Evolutionary conservation across 2,329 filamentous ascomycete species (phyloP).

Genomic region (Fusarium chlamydosporum): DNA sequence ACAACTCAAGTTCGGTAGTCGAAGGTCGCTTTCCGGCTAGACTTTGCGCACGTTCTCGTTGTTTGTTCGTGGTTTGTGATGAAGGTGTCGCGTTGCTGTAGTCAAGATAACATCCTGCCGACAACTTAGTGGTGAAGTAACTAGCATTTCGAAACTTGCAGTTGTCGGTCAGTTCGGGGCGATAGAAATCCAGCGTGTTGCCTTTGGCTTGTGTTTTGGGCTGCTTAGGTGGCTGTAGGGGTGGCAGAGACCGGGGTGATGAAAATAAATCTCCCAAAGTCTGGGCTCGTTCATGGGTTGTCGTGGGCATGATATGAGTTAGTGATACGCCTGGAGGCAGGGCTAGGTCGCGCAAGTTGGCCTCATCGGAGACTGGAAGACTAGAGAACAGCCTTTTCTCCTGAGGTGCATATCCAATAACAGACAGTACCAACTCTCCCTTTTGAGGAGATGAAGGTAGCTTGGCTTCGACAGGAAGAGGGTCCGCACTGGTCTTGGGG

Average conservation of each 20-base stretch:
- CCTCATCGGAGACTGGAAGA: slow-evolving; percentile 63
- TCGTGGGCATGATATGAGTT: slow-evolving; percentile 55
- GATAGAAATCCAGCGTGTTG: slow-evolving; percentile 67
- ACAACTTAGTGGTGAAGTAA: slow-evolving; percentile 76
- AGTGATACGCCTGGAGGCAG: slow-evolving; percentile 80
- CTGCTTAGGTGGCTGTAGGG: slow-evolving; percentile 78
- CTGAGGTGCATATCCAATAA: slow-evolving; percentile 81
- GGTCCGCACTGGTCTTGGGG: slow-evolving; percentile 57
- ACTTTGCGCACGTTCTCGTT: slow-evolving; percentile 79
- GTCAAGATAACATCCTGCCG: slow-evolving; percentile 78
- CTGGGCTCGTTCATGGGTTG: slow-evolving; percentile 63
- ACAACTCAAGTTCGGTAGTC: slow-evolving; percentile 68
- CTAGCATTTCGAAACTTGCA: slow-evolving; percentile 67
- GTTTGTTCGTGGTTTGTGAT: slow-evolving; percentile 70
- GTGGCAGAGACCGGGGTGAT: slow-evolving; percentile 74
- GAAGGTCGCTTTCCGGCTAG: slow-evolving; percentile 72
- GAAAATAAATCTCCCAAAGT: slow-evolving; percentile 82
- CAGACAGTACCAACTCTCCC: slow-evolving; percentile 75
- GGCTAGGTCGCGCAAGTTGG: slow-evolving; percentile 59
- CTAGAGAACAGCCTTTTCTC: slow-evolving; percentile 89
- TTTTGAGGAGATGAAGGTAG: slow-evolving; percentile 57
- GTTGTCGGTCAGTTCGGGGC: slow-evolving; percentile 69
- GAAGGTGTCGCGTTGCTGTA: slow-evolving; percentile 74
- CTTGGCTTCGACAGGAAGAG: slow-evolving; percentile 59
- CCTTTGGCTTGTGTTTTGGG: slow-evolving; percentile 78